These are phyloP conservation scores for Rhodamnia argentea DNA, from an alignment of 345 rosid genomes.

Conservation along the genomic window DNA sequence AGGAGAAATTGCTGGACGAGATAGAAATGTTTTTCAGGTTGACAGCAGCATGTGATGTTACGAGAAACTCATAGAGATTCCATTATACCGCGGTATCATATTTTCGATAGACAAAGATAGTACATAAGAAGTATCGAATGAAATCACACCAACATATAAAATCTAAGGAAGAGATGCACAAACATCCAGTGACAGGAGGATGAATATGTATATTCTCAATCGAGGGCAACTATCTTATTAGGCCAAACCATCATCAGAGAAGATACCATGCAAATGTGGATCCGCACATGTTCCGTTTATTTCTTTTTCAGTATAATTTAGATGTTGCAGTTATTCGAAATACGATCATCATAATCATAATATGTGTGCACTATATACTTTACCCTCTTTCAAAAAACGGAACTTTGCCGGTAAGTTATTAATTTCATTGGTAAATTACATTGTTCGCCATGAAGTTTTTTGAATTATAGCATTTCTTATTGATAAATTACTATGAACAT, in stretches of 20 bases:
- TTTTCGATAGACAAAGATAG: neutral
- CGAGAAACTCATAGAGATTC: neutral
- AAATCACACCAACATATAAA: neutral
- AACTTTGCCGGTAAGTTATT: too few relatives aligned
- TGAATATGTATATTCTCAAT: neutral
- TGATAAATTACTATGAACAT: too few relatives aligned
- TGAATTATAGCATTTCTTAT: too few relatives aligned
- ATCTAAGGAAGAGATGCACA: neutral
- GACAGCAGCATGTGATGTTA: neutral
- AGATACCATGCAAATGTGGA: neutral
- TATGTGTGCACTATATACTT: neutral
- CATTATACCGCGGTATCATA: neutral
- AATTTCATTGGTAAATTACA: too few relatives aligned
- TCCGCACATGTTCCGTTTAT: neutral
- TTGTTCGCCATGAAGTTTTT: too few relatives aligned
- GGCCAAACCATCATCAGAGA: neutral
- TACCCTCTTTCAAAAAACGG: too few relatives aligned
- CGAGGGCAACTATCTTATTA: neutral
- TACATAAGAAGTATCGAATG: neutral
- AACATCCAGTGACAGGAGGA: neutral
- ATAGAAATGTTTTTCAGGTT: slow-evolving; percentile 47
- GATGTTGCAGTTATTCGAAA: neutral
- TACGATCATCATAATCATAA: neutral
- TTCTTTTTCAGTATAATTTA: neutral
- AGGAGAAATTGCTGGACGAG: slow-evolving; percentile 38